These are phyloP conservation scores for bread wheat (Triticum aestivum) DNA, from an alignment of 176 grass and related monocot genomes.

Conservation along the genomic window IWGSC_CS_RefSeq_v2.1 NC_057794.1:462582521-462583020, in stretches of 20 bases:
- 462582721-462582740: not conserved
- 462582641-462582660: not conserved
- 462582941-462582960: not conserved
- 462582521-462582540: not conserved
- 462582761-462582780: too few species aligned
- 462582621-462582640: not conserved
- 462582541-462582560: not conserved
- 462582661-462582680: not conserved
- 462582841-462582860: too few species aligned
- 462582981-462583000: too few species aligned
- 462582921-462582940: not conserved
- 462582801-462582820: too few species aligned
- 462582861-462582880: too few species aligned
- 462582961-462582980: too few species aligned
- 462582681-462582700: not conserved
- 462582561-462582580: slow-evolving; percentile 12
- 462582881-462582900: not conserved
- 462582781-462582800: too few species aligned
- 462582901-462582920: not conserved
- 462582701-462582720: not conserved
- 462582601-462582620: not conserved
- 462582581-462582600: not conserved
- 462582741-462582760: not conserved
- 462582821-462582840: too few species aligned
- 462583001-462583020: too few species aligned